phyloP scores from a whole-genome alignment of 176 grass and related monocot genomes.

The Rhynchospora pubera region DNA sequence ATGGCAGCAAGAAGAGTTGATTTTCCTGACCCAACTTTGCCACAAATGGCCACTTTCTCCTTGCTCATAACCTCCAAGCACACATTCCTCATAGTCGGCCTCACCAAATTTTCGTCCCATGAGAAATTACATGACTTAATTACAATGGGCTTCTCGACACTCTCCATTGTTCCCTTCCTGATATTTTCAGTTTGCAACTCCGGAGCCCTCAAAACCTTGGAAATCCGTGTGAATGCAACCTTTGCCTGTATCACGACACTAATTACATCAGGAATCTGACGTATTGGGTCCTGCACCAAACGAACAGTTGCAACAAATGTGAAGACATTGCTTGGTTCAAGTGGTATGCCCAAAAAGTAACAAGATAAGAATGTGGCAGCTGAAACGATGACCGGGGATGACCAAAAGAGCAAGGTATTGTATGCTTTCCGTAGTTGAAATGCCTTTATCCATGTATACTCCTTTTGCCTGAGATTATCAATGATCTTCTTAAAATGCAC shows the following conservation, averaged over 20 bases:
- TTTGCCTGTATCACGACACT: slow-evolving; percentile 79
- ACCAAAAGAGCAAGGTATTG: slow-evolving; percentile 77
- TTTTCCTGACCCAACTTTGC: slow-evolving; percentile 91
- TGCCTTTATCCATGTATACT: slow-evolving; percentile 70
- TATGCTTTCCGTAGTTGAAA: slow-evolving; percentile 81
- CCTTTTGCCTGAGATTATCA: slow-evolving; percentile 57
- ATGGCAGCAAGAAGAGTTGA: slow-evolving; percentile 78
- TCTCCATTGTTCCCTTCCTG: slow-evolving; percentile 17
- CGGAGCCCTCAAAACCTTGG: slow-evolving; percentile 64
- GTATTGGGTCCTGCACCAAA: slow-evolving; percentile 71
- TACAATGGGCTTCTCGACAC: slow-evolving; percentile 28
- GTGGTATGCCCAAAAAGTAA: slow-evolving; percentile 61
- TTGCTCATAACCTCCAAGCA: slow-evolving; percentile 51
- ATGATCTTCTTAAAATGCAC: slow-evolving; percentile 75
- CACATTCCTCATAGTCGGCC: slow-evolving; percentile 57
- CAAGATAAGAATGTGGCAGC: slow-evolving; percentile 74
- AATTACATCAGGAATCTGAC: slow-evolving; percentile 75
- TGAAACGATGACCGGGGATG: slow-evolving; percentile 84
- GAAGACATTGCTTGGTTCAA: slow-evolving; percentile 81
- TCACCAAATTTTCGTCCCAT: slow-evolving; percentile 57
- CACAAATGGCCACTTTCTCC: slow-evolving; percentile 86
- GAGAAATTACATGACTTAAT: slow-evolving; percentile 67
- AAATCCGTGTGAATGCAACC: slow-evolving; percentile 68
- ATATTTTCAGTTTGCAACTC: slow-evolving; percentile 42
- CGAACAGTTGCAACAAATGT: slow-evolving; percentile 76